Conservation (phyloP, 78 protist species). For the Protostelium mycophagum region DNA sequence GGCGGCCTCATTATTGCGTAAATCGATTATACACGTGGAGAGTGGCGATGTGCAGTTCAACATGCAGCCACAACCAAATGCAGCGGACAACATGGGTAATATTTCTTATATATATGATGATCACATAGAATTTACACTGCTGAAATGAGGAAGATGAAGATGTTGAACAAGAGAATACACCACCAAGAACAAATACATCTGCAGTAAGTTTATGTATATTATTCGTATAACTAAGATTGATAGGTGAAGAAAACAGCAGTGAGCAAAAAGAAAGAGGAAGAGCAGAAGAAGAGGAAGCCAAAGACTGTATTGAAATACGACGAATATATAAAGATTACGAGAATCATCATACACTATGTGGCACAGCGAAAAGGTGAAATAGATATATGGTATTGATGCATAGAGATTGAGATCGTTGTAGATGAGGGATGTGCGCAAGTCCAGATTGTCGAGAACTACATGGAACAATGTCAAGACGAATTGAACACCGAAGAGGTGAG, state of each 20-base stretch:
- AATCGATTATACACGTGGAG: slow-evolving; percentile 65
- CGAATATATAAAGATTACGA: background rate
- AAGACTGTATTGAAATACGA: background rate
- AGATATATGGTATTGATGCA: background rate
- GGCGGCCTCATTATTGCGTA: slow-evolving; percentile 55
- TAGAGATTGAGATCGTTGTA: no score
- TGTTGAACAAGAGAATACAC: slow-evolving; percentile 5
- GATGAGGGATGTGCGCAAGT: background rate
- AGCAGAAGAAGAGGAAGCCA: background rate
- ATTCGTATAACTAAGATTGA: background rate
- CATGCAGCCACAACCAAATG: no score
- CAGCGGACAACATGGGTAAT: no score
- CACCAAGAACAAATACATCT: background rate
- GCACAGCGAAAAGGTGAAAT: background rate
- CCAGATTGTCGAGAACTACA: slow-evolving; percentile 34
- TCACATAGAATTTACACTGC: background rate
- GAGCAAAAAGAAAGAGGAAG: background rate
- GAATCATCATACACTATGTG: background rate
- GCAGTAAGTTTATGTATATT: background rate
- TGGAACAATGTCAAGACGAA: background rate
- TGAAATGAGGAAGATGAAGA: background rate
- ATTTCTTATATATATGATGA: no score
- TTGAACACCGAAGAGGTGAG: background rate
- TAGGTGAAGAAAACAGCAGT: background rate
- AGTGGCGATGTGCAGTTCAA: slow-evolving; percentile 33